Evolutionary conservation across 257 asterid genomes (phyloP).

Genomic region (Marsdenia floribunda): DNA sequence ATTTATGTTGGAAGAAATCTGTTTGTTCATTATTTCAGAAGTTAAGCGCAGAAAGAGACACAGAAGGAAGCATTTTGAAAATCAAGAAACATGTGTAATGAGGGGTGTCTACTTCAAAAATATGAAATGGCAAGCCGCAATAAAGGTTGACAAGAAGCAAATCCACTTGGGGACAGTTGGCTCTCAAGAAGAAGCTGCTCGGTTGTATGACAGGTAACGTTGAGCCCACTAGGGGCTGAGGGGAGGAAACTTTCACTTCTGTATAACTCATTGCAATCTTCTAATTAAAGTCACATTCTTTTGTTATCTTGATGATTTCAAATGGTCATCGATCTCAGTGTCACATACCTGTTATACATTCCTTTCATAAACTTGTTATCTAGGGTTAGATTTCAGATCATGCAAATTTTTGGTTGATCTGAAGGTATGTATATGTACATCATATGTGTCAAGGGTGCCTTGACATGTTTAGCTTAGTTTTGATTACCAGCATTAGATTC

Average conservation of each 20-base stretch:
- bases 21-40: constrained; percentile 36
- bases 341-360: background rate
- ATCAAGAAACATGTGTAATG: constrained; percentile 72
- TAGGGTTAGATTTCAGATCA: background rate
- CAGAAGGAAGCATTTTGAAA: constrained; percentile 77
- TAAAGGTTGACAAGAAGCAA: constrained; percentile 93
- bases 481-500: background rate
- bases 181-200: constrained; percentile 94
- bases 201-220: constrained; percentile 75
- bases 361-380: background rate
- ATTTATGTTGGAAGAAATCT: background rate
- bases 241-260: background rate
- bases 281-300: background rate
- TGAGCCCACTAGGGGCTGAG: background rate
- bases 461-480: background rate
- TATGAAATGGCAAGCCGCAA: constrained; percentile 99
- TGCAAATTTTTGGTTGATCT: background rate
- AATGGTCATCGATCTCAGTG: background rate
- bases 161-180: constrained; percentile 93
- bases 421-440: background rate
- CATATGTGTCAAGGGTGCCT: background rate
- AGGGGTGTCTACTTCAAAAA: constrained; percentile 94
- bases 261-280: background rate
- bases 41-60: constrained; percentile 79
- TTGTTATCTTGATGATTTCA: background rate